Conservation (phyloP, 441 rosid genomes). For the Macaranga tanarius region DNA sequence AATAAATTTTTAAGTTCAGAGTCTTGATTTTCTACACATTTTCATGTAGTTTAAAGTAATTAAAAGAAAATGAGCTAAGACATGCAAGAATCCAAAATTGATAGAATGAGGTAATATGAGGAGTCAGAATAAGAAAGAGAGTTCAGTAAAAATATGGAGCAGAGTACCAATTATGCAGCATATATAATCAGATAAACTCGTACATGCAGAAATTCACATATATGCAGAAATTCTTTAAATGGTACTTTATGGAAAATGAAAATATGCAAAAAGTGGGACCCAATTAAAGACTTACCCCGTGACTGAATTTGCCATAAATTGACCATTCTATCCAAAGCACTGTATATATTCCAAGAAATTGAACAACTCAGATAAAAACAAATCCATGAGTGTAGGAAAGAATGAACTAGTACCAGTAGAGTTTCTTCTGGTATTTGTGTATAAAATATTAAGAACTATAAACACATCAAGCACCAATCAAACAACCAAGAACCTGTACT, state of each 20-base stretch:
- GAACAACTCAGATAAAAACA: constrained; percentile 26
- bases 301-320: constrained; percentile 84
- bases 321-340: constrained; percentile 84
- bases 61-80: neutral
- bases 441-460: neutral
- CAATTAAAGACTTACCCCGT: constrained; percentile 44
- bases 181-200: constrained; percentile 37
- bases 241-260: neutral
- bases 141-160: too few relatives aligned
- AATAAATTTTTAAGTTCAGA: neutral
- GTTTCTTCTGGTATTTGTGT: neutral
- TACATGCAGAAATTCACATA: constrained; percentile 99
- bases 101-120: neutral
- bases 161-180: constrained; percentile 14
- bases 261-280: neutral
- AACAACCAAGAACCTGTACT: neutral
- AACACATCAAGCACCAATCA: neutral
- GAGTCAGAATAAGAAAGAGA: too few relatives aligned
- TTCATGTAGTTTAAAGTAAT: neutral
- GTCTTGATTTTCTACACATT: neutral
- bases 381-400: constrained; percentile 6
- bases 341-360: constrained; percentile 32
- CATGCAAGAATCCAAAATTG: neutral
- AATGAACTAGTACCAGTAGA: neutral
- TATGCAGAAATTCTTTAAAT: constrained; percentile 67